A percentile compares a stretch with the other conserved stretches of the same genome.
Conservation (phyloP, 352 stramenopile species). For the Phytophthora pinifolia region DNA sequence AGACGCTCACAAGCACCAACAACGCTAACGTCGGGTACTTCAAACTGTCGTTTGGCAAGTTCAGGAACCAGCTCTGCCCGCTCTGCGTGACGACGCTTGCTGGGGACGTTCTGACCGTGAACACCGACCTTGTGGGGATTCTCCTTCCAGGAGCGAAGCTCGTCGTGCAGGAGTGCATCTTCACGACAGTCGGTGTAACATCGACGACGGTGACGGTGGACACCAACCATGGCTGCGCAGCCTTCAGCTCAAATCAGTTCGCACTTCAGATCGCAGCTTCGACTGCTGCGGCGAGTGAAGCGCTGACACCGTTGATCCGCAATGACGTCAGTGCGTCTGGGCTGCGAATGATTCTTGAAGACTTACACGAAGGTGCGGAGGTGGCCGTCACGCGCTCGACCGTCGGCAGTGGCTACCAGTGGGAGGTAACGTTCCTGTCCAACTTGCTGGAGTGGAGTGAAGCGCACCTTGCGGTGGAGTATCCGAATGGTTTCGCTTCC, state of each 20-base stretch:
- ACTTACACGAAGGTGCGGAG: constrained; percentile 42
- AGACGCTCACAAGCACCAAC: constrained; percentile 51
- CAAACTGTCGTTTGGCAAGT: constrained; percentile 72
- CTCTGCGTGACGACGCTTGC: constrained; percentile 55
- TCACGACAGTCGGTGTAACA: constrained; percentile 50
- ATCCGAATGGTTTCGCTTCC: constrained; percentile 37
- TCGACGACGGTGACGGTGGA: constrained; percentile 52
- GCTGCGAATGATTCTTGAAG: constrained; percentile 67
- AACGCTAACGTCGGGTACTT: constrained; percentile 44
- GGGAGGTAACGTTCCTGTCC: constrained; percentile 92
- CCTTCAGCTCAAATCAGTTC: constrained; percentile 45
- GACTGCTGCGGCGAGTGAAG: constrained; percentile 15
- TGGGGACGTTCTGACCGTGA: constrained; percentile 56
- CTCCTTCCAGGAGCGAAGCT: constrained; percentile 59
- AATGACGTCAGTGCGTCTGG: constrained; percentile 54
- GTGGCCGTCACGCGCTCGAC: constrained; percentile 44
- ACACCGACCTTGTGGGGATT: constrained; percentile 61
- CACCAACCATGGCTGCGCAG: constrained; percentile 54
- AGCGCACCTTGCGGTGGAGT: constrained; percentile 73
- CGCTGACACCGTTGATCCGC: constrained; percentile 64
- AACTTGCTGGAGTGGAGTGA: constrained; percentile 78
- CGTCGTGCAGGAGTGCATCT: constrained; percentile 68
- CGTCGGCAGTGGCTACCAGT: constrained; percentile 64
- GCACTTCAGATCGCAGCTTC: constrained; percentile 39
- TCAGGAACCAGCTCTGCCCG: constrained; percentile 50